Base-by-base conservation (phyloP, 768 basidiomycete genomes). In the Podaxis sp. region DNA sequence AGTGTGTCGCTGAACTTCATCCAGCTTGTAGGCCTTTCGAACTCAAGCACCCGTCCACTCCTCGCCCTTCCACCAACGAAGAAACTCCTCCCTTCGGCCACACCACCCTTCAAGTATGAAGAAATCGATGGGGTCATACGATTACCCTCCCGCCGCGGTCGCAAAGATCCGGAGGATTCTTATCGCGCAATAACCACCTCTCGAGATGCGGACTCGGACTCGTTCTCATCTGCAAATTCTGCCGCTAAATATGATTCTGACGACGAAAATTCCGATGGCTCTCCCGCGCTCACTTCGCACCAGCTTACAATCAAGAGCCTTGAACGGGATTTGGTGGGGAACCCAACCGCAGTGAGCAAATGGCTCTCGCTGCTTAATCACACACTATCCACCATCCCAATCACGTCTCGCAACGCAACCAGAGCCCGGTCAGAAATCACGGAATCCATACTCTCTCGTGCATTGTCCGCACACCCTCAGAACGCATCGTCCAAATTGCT, bases 371-470 rank as follows among this genome's bases (percentile, higher is more conserved):
- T 93, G 19, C 72, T 93, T 15, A 80, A 83, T 2, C 84, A 87
- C 56, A 86, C 87, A 2, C 75, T 92, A 30, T 84, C 85, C 0
- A 80, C 82, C 8, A 79, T 89, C 44, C 88, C 91, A 1, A 63
- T 80, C 7, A 74, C 77, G 2, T 87, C 90, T 1, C 92, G 89
- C 73, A 90, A 92, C 70, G 84, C 89, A 4, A 75, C 77, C 11
- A 86, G 82, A 72, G 82, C 85, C 28, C 87, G 89, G 17, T 82
- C 87, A 0, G 92, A 94, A 66, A 86, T 93, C 61, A 75, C 89
- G 2, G 67, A 89, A 15, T 84, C 92, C 2, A 77, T 94, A 33
- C 77, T 93, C 33, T 71, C 79, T 0, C 87, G 88, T 46, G 91
- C 93, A 2, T 68, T 92, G 8, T 68, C 77, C 19, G 83, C 83